Evolutionary conservation across 177 flowering plant species (phyloP).

Genomic region (Vitis hybrid): DNA sequence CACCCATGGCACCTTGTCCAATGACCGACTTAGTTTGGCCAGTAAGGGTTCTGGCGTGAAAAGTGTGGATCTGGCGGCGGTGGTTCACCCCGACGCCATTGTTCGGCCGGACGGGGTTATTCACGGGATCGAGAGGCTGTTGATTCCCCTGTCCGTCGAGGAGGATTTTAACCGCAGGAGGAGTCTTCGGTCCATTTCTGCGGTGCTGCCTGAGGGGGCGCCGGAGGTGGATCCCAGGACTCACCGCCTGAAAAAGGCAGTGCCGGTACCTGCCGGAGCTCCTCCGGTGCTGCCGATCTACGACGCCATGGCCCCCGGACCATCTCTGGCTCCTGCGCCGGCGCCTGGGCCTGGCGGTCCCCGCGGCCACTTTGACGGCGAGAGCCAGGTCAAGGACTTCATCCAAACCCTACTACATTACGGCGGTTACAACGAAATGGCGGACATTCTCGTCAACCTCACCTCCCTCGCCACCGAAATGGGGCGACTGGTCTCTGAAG

Average conservation of each 20-base stretch:
- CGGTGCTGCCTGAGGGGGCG: slow-evolving; percentile 36
- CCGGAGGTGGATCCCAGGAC: slow-evolving; percentile 37
- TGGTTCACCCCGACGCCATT: slow-evolving; percentile 26
- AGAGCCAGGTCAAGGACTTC: slow-evolving; percentile 37
- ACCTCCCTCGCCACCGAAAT: slow-evolving; percentile 44
- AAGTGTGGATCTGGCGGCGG: slow-evolving; percentile 21
- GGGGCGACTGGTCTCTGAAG: slow-evolving; percentile 45
- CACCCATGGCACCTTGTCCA: slow-evolving; percentile 12
- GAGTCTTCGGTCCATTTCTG: slow-evolving; percentile 28
- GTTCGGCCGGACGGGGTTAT: slow-evolving; percentile 45
- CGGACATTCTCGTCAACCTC: slow-evolving; percentile 43
- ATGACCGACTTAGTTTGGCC: slow-evolving; percentile 9
- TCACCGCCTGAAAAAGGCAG: slow-evolving; percentile 20
- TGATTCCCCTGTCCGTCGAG: slow-evolving; percentile 32
- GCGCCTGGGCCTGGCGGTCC: slow-evolving; percentile 43
- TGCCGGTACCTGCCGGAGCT: slow-evolving; percentile 12
- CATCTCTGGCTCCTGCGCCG: slow-evolving; percentile 36
- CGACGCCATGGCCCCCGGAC: slow-evolving; percentile 33
- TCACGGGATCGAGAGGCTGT: slow-evolving; percentile 41
- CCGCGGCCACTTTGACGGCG: slow-evolving; percentile 31
- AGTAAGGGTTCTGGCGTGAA: slow-evolving; percentile 3
- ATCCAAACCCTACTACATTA: slow-evolving; percentile 34
- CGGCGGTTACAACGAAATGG: slow-evolving; percentile 47
- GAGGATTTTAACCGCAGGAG: slow-evolving; percentile 35
- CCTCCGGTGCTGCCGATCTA: slow-evolving; percentile 26